phyloP scores from a whole-genome alignment of 345 rosid species.

The Laguncularia racemosa region DNA sequence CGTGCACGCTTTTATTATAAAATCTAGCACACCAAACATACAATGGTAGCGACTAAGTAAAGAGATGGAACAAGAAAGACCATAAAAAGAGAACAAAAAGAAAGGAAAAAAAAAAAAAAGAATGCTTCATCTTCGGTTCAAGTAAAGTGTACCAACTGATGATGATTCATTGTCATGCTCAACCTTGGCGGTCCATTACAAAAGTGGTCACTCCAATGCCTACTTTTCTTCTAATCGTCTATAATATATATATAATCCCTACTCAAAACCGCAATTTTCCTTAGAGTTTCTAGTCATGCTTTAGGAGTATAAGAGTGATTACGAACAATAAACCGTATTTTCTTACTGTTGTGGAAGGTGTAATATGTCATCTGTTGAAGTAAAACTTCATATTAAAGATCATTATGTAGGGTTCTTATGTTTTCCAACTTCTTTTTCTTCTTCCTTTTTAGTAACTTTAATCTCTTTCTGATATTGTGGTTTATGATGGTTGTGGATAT shows the following conservation, averaged over 20 bases:
- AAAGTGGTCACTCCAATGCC: too few species aligned
- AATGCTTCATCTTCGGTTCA: slow-evolving; percentile 34
- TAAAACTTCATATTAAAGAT: slow-evolving; percentile 21
- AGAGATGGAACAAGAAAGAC: slow-evolving; percentile 18
- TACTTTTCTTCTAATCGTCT: too few species aligned
- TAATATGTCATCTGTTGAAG: slow-evolving; percentile 20
- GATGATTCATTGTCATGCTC: background rate
- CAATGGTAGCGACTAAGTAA: slow-evolving; percentile 42
- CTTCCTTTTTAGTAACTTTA: background rate
- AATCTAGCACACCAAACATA: slow-evolving; percentile 23
- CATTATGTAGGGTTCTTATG: slow-evolving; percentile 18
- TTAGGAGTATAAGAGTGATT: too few species aligned
- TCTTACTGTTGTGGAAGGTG: background rate
- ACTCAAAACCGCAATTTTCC: background rate
- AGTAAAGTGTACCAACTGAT: slow-evolving; percentile 12
- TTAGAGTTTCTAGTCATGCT: too few species aligned
- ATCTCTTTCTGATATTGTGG: background rate
- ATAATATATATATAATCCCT: background rate
- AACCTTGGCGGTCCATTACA: background rate
- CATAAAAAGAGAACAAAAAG: too few species aligned
- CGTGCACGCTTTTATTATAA: slow-evolving; percentile 23
- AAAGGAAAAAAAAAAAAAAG: background rate
- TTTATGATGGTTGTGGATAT: background rate
- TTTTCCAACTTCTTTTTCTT: background rate
- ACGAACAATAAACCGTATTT: too few species aligned